Evolutionary conservation across 257 asterid genomes (phyloP), one percentile per base, ranked within the genome.

Genomic region (Phtheirospermum japonicum): DNA sequence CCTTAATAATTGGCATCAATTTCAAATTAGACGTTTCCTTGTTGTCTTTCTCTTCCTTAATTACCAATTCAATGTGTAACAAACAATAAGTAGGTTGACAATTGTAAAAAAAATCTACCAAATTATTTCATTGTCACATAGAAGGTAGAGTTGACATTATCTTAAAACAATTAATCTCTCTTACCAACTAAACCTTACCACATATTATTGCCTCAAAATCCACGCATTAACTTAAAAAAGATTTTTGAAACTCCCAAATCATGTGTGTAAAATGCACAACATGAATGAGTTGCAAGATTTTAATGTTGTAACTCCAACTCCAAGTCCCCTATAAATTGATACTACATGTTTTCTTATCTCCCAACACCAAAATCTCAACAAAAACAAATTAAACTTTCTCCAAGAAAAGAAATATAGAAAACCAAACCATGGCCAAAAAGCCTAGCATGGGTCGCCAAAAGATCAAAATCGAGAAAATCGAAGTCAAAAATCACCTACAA

Each of bases 381-480:
- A 42, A 11, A 4, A 14, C 4, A 42, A 42, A 12, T 14, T 4
- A 39, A 39, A 9, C 5, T 10, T 11, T 40, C 48, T 40, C 48
- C 32, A 37, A 51, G 65, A 18, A 26, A 30, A n/a, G 2, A n/a
- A 2, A 43, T 43, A 6, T 12, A n/a, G 14, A 46, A 7, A n/a
- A 46, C n/a, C 45, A 17, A 28, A 8, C 61, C 68, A 82, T 86
- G 94, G 89, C 82, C 8, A 84, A 79, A 65, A 82, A 81, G 26
- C 84, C 87, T 0, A 86, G 83, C 67, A 64, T 84, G 80, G 97
- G 97, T 2, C 68, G 91, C 0, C 91, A 83, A 66, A 86, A 83
- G 85, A 87, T 86, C 68, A 85, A 89, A 50, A 84, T 86, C 14
- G 80, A 80, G n/a, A 89, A 86, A 71, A 89, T 89, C 3, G 81